Evolutionary conservation across 352 stramenopile genomes (phyloP).

Genomic region (Pythium myriotylum): DNA sequence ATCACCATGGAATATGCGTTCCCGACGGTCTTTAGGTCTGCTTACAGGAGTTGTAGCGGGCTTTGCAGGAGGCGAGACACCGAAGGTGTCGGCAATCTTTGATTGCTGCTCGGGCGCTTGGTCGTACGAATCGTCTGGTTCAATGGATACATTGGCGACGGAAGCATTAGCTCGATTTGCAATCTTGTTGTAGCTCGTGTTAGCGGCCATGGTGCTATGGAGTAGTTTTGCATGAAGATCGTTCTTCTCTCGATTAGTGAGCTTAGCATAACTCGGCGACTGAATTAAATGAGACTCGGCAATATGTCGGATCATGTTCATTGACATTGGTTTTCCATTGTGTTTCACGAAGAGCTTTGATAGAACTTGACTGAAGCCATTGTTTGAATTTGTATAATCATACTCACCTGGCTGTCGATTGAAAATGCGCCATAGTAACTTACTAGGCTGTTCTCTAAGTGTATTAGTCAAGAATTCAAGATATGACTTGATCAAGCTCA

Average conservation of each 20-base stretch:
- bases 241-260: slow-evolving; percentile 22
- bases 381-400: slow-evolving; percentile 23
- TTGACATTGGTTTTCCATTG: slow-evolving; percentile 29
- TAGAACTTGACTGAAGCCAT: slow-evolving; percentile 25
- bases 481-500: slow-evolving; percentile 20
- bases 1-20: slow-evolving; percentile 25
- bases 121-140: no score
- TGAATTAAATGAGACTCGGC: slow-evolving; percentile 28
- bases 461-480: slow-evolving; percentile 24
- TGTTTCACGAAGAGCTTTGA: slow-evolving; percentile 23
- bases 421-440: slow-evolving; percentile 22
- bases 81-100: no score
- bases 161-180: slow-evolving; percentile 11
- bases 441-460: slow-evolving; percentile 15
- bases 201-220: slow-evolving; percentile 17
- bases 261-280: slow-evolving; percentile 15
- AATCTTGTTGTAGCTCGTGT: slow-evolving; percentile 26
- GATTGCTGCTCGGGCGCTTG: no score
- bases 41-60: background rate
- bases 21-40: slow-evolving; percentile 10
- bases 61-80: slow-evolving; percentile 1
- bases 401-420: slow-evolving; percentile 22
- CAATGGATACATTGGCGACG: slow-evolving; percentile 7
- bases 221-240: slow-evolving; percentile 22
- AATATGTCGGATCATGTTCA: slow-evolving; percentile 31